Evolutionary conservation across 2,329 filamentous ascomycete genomes (phyloP).

Genomic region (Phoma sp.): DNA sequence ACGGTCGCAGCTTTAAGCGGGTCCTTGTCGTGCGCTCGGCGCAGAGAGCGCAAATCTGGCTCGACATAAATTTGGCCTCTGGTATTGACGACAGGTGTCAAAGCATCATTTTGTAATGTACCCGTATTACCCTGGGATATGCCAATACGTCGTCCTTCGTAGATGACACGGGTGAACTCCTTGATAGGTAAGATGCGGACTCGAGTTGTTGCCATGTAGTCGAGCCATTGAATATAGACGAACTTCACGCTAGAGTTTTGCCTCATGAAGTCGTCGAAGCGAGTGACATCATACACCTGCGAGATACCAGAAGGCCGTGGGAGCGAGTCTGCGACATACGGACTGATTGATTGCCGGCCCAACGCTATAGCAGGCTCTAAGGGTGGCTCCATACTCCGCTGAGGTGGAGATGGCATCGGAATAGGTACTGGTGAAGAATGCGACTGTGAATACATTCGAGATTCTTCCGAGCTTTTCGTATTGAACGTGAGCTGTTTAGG

Average conservation of each 20-base stretch:
- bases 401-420: constrained; percentile 11
- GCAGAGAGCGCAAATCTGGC: constrained; percentile 69
- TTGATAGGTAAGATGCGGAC: constrained; percentile 70
- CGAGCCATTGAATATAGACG: constrained; percentile 76
- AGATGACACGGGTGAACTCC: constrained; percentile 48
- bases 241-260: constrained; percentile 64
- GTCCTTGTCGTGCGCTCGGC: constrained; percentile 55
- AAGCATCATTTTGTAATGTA: constrained; percentile 69
- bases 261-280: constrained; percentile 57
- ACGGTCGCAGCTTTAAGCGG: constrained; percentile 65
- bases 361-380: constrained; percentile 1
- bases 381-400: background rate
- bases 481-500: constrained; percentile 35
- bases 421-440: constrained; percentile 9
- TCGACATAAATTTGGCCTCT: constrained; percentile 71
- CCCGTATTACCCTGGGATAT: constrained; percentile 70
- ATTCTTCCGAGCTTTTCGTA: constrained; percentile 17
- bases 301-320: constrained; percentile 39
- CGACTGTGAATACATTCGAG: background rate
- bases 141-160: constrained; percentile 54
- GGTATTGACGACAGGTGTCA: constrained; percentile 60
- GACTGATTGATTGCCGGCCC: constrained; percentile 17
- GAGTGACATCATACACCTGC: constrained; percentile 45
- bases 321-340: constrained; percentile 28
- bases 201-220: constrained; percentile 74